Evolutionary conservation across 345 rosid genomes (phyloP), one percentile per base, ranked within the genome.

Genomic region (Arabis hirsuta): DNA sequence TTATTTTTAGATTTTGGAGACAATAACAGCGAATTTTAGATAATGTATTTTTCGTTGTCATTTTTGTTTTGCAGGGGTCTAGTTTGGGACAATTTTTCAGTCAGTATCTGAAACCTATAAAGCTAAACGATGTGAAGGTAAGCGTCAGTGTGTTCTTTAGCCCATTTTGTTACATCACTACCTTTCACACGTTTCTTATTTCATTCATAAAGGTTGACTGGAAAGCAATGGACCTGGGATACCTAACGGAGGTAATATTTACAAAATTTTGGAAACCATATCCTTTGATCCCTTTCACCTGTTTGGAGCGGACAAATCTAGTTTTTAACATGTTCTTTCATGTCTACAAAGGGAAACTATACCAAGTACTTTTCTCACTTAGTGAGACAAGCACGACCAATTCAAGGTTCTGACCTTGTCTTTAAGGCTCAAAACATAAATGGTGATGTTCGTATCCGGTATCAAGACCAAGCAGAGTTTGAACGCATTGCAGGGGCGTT

Each of bases 71-170:
- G 64, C 85, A 96, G 99, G 99, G 98, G 74, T 92, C 98, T 76
- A 96, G 98, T 76, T 55, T 96, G 84, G 99, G 98, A 62, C 97
- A 88, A 81, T 96, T 92, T 79, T 96, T 83, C 85, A 81, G 76
- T 64, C 87, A 88, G 55, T 96, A 91, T 79, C 96, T 96, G 60
- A 87, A 81, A 67, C 98, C 99, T 48, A 96, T 96, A 65, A 96
- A 90, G 81, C 80, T 96, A 81, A 96, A 96, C 78, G 91, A 88
- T 73, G 87, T 87, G 66, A 80, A 81, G 88, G 99, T 91, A 81
- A 72, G 67, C 54, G 5, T 34, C 16, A 20, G 53, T 68, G 71
- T 47, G 31, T 44, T 43, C 55, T 63, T 20, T 54, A 19, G 60
- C 41, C 67, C 54, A 4, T 52, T 77, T 50, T 32, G 43, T 69